A percentile compares a stretch with the other conserved stretches of the same genome.
These are phyloP conservation scores for Cyclocybe aegerita DNA, from an alignment of 768 basidiomycete genomes.

Conservation along the genomic window DNA sequence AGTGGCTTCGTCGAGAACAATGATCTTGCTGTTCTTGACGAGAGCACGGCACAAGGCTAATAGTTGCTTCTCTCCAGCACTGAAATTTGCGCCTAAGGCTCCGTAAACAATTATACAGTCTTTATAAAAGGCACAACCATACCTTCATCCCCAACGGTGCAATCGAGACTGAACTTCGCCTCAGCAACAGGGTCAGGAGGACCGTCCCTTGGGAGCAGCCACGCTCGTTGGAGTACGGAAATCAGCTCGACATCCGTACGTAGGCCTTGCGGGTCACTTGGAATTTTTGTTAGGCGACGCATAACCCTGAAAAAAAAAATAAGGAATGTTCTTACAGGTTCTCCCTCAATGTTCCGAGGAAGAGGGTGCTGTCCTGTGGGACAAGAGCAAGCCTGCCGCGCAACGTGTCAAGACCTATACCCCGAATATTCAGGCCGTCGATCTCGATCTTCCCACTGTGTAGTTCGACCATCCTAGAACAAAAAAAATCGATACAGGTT, in stretches of 20 bases:
- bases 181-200: slow-evolving; percentile 43
- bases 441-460: slow-evolving; percentile 55
- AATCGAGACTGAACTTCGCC: slow-evolving; percentile 67
- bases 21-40: slow-evolving; percentile 57
- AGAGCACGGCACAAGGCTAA: slow-evolving; percentile 62
- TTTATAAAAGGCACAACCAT: slow-evolving; percentile 11
- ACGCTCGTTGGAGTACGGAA: slow-evolving; percentile 57
- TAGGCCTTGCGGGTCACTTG: slow-evolving; percentile 53
- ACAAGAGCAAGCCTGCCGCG: slow-evolving; percentile 61
- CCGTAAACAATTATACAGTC: slow-evolving; percentile 53
- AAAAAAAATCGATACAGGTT: background rate
- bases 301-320: background rate
- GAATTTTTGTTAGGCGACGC: background rate
- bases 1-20: slow-evolving; percentile 63
- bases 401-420: slow-evolving; percentile 54
- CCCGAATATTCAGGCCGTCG: slow-evolving; percentile 51
- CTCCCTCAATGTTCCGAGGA: slow-evolving; percentile 43
- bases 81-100: slow-evolving; percentile 53
- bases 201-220: slow-evolving; percentile 56
- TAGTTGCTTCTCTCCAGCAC: slow-evolving; percentile 66
- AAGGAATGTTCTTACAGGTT: slow-evolving; percentile 29
- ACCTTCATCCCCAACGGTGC: slow-evolving; percentile 61
- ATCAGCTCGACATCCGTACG: slow-evolving; percentile 64
- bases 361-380: slow-evolving; percentile 61
- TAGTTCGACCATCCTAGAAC: slow-evolving; percentile 56